phyloP scores from a whole-genome alignment of 768 basidiomycete genomes.

The Suillus lakei region DNA sequence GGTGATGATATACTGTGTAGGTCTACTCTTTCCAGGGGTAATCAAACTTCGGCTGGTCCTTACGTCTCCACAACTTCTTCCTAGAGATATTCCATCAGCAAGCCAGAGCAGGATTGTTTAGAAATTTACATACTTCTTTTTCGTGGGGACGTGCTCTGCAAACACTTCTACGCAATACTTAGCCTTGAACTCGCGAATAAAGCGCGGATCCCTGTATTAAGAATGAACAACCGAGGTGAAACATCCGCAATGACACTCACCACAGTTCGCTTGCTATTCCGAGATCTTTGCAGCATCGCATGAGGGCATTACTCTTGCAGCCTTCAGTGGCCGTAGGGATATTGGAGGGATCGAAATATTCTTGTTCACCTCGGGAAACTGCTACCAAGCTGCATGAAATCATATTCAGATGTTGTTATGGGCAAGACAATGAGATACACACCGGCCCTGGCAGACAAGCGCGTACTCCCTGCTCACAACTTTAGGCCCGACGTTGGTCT shows the following conservation, averaged over 20 bases:
- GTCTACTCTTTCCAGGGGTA: conserved; percentile 85
- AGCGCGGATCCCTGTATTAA: conserved; percentile 83
- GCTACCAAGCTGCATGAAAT: conserved; percentile 69
- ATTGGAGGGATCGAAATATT: conserved; percentile 91
- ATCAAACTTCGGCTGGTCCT: conserved; percentile 81
- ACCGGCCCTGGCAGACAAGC: conserved; percentile 91
- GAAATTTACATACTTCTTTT: conserved; percentile 78
- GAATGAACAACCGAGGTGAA: conserved; percentile 4
- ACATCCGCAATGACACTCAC: conserved; percentile 44
- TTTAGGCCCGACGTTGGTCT: conserved; percentile 87
- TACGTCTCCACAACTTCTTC: conserved; percentile 91
- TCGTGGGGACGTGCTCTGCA: conserved; percentile 80
- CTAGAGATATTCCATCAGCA: conserved; percentile 43
- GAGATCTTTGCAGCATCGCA: conserved; percentile 97
- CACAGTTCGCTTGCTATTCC: conserved; percentile 97
- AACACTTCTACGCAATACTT: conserved; percentile 86
- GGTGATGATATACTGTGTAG: background rate
- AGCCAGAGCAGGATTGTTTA: background rate
- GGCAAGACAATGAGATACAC: conserved; percentile 24
- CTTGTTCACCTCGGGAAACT: conserved; percentile 93
- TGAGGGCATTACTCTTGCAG: conserved; percentile 95
- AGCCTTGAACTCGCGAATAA: conserved; percentile 91
- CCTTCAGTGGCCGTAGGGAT: conserved; percentile 94
- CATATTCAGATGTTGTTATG: background rate
- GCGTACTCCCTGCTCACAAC: conserved; percentile 95